A percentile compares a stretch with the other conserved stretches of the same genome.
Evolutionary conservation across 441 rosid species (phyloP).

Genomic region (Erodium trifolium): DNA sequence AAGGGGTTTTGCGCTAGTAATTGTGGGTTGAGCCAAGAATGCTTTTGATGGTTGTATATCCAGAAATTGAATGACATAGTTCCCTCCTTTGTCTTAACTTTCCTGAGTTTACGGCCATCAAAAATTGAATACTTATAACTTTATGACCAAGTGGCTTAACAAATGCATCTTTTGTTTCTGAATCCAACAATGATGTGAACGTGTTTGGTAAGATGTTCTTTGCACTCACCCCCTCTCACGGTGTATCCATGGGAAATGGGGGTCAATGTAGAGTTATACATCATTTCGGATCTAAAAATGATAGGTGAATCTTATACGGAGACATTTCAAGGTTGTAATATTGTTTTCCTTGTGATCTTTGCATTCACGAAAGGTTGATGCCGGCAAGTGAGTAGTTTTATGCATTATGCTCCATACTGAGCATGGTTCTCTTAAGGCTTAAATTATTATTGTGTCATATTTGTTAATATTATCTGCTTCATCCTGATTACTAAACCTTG

Average conservation of each 20-base stretch:
- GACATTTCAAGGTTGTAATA: no score
- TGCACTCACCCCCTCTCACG: background rate
- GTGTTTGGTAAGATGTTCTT: slow-evolving; percentile 3
- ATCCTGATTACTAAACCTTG: background rate
- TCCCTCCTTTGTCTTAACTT: background rate
- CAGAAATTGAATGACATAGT: background rate
- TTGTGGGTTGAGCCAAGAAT: background rate
- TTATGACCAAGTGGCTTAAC: background rate
- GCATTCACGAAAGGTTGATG: background rate
- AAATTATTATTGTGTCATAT: no score
- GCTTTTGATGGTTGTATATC: slow-evolving; percentile 3
- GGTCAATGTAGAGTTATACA: background rate
- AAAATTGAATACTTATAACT: background rate
- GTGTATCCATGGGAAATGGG: background rate
- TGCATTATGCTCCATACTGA: background rate
- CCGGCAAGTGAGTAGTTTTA: background rate
- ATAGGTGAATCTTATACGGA: background rate
- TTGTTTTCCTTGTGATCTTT: background rate
- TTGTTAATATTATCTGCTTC: background rate
- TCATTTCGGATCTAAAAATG: background rate
- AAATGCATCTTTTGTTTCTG: slow-evolving; percentile 1
- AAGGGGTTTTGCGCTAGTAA: background rate
- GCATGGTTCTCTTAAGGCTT: background rate
- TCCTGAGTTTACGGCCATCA: background rate
- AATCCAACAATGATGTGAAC: slow-evolving; percentile 3